A percentile compares a stretch with the other conserved stretches of the same genome.
Evolutionary conservation across 106 monocot genomes (phyloP).

Genomic region (Dendrobium nobile): DNA sequence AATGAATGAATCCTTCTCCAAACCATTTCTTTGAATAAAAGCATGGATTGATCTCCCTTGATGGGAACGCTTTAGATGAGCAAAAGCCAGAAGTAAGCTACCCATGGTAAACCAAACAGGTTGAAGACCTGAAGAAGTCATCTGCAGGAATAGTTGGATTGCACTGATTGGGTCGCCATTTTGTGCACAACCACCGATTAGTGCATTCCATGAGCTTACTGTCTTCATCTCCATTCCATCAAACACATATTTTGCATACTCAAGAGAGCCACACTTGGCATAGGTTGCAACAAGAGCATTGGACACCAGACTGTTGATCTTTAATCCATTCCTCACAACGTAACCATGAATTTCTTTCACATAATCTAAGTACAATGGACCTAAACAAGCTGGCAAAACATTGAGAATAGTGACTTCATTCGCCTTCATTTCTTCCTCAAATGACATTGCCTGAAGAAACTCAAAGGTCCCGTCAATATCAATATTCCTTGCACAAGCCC

Average conservation of each 20-base stretch:
- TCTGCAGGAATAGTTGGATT: slow-evolving; percentile 36
- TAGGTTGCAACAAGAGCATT: slow-evolving; percentile 64
- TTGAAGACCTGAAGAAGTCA: slow-evolving; percentile 17
- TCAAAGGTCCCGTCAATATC: slow-evolving; percentile 24
- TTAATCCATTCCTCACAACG: slow-evolving; percentile 34
- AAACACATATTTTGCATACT: slow-evolving; percentile 32
- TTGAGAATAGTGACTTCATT: slow-evolving; percentile 64
- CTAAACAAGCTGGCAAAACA: slow-evolving; percentile 36
- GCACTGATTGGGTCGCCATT: slow-evolving; percentile 53
- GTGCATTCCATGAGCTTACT: slow-evolving; percentile 59
- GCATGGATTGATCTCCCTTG: slow-evolving; percentile 50
- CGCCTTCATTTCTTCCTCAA: slow-evolving; percentile 18
- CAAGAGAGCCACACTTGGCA: slow-evolving; percentile 49
- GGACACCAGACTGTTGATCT: slow-evolving; percentile 34
- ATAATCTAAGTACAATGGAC: slow-evolving; percentile 13
- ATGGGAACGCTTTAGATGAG: slow-evolving; percentile 21
- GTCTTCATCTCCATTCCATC: slow-evolving; percentile 24
- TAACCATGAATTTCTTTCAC: slow-evolving; percentile 62
- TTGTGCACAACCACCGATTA: slow-evolving; percentile 66
- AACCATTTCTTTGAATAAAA: slow-evolving; percentile 39
- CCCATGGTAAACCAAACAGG: too few species aligned
- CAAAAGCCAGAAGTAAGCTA: too few species aligned
- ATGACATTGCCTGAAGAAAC: slow-evolving; percentile 32
- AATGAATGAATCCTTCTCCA: slow-evolving; percentile 58
- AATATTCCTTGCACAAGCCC: slow-evolving; percentile 50